Evolutionary conservation across 441 rosid species (phyloP).

Genomic region (Viola pubescens): DNA sequence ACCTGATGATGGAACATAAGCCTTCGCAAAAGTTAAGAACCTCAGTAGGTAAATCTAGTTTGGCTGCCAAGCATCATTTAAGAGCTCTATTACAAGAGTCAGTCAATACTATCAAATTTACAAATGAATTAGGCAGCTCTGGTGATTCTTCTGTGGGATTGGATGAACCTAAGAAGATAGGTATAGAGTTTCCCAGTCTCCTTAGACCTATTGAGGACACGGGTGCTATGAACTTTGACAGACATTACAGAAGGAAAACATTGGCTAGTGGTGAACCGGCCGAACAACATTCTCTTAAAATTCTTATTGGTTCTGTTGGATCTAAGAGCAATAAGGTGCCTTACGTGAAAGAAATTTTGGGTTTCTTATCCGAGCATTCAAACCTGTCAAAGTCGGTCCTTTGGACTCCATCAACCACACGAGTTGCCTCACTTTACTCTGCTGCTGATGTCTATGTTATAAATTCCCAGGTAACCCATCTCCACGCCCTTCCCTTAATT

Average conservation of each 20-base stretch:
- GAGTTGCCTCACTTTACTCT: constrained; percentile 79
- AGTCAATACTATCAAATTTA: constrained; percentile 14
- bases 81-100: constrained; percentile 55
- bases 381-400: constrained; percentile 62
- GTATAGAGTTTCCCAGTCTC: constrained; percentile 20
- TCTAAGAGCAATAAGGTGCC: constrained; percentile 89
- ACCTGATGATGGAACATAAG: constrained; percentile 35
- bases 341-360: constrained; percentile 63
- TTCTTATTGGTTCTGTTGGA: constrained; percentile 95
- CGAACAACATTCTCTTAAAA: constrained; percentile 43
- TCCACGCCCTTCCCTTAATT: constrained; percentile 3
- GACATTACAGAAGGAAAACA: constrained; percentile 18
- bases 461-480: constrained; percentile 70
- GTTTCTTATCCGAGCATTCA: constrained; percentile 44
- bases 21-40: constrained; percentile 29
- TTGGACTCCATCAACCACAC: constrained; percentile 87
- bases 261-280: constrained; percentile 26
- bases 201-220: constrained; percentile 15
- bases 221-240: constrained; percentile 19
- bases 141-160: constrained; percentile 12
- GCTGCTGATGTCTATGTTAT: constrained; percentile 91
- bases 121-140: constrained; percentile 12
- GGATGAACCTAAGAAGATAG: constrained; percentile 21
- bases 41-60: constrained; percentile 25
- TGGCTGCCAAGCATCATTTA: constrained; percentile 44